Base-by-base conservation (phyloP, 2,329 filamentous ascomycete species). In the Xylaria sp. region DNA sequence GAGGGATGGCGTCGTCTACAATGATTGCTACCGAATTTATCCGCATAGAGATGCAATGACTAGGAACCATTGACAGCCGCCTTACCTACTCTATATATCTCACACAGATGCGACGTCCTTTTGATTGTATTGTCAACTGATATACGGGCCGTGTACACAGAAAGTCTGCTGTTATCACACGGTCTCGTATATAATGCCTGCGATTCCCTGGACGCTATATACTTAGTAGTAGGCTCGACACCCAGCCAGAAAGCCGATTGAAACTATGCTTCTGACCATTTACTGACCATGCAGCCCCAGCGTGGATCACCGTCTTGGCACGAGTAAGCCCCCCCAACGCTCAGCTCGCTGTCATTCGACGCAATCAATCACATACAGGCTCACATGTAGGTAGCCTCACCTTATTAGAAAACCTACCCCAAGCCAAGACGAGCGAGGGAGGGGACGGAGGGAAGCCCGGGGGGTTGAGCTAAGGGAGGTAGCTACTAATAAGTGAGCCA, bases 131-230 rank as follows among this genome's bases (percentile, higher is more conserved):
- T 18, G n/a, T 44, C 16, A 27, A 58, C 25, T 37, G 53, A 55
- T 29, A 51, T 29, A 29, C 48, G 5, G 25, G 16, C 25, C 13
- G 44, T 51, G 23, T 51, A 51, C 21, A 29, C 25, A 29, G 48
- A 51, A 25, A 51, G 29, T 35, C 29, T 54, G 50, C 67, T 60
- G 32, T 50, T 62, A 70, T 77, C 75, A 76, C 74, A 68, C 75
- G 73, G 74, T 73, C 72, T 63, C 73, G 37, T 73, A 75, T 70
- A 75, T 72, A 42, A 71, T 57, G 53, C 55, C 67, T 50, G 70
- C 70, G 51, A 51, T 65, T 61, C 63, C 60, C 47, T 40, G 44
- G 55, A 69, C 66, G 63, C 69, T 63, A 75, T 44, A n/a, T n/a
- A 40, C 3, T 3, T 10, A 40, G 35, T 5, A 2, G 13, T 75